phyloP scores from a whole-genome alignment of 2,329 filamentous ascomycete genomes.

The Rutstroemia sp. region DNA sequence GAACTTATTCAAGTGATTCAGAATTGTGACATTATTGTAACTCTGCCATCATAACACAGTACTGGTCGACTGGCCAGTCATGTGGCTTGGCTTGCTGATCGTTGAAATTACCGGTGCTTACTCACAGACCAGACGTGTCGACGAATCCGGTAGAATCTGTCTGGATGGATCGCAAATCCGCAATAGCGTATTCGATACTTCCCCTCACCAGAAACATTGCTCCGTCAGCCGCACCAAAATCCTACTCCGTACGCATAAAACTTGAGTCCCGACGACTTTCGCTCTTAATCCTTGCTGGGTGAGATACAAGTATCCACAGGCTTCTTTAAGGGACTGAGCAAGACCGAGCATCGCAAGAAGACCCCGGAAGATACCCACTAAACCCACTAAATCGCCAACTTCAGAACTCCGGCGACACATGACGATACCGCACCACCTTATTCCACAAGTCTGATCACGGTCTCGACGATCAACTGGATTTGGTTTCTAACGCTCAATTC shows the following conservation, averaged over 20 bases:
- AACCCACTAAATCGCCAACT: neutral
- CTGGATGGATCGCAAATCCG: too few species aligned
- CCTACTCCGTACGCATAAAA: too few species aligned
- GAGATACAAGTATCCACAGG: too few species aligned
- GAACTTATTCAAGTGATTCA: neutral
- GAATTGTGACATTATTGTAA: neutral
- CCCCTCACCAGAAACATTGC: too few species aligned
- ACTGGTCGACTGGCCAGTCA: neutral
- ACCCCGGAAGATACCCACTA: neutral
- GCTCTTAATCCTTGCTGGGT: too few species aligned
- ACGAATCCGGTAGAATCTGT: too few species aligned
- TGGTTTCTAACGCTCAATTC: neutral
- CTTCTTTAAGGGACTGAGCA: neutral
- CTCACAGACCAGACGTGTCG: too few species aligned
- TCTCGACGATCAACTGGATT: neutral
- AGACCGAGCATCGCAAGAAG: neutral
- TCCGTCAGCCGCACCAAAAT: too few species aligned
- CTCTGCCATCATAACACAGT: neutral
- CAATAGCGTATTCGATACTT: too few species aligned
- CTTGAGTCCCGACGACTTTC: too few species aligned
- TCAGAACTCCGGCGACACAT: neutral
- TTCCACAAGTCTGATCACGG: neutral
- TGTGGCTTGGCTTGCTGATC: too few species aligned
- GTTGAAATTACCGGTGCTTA: too few species aligned
- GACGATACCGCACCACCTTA: neutral